Evolutionary conservation across 805 yeast genomes (phyloP).

Genomic region (Metschnikowia proteae): DNA sequence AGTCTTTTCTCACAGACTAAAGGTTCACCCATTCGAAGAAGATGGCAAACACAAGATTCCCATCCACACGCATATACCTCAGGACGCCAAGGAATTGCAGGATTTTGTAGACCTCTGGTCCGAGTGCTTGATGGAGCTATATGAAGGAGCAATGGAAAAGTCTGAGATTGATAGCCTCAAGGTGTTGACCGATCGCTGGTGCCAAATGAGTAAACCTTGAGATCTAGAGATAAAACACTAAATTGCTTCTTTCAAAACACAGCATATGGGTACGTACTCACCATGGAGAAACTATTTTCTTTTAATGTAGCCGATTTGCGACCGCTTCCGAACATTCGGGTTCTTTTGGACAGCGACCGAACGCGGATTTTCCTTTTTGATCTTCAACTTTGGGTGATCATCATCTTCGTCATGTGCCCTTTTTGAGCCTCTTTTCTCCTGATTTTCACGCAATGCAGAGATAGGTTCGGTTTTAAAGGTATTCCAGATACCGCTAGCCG

Average conservation of each 20-base stretch:
- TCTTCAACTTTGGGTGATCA: not conserved
- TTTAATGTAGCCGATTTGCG: slow-evolving; percentile 2
- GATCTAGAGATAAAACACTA: not conserved
- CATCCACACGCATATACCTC: slow-evolving; percentile 16
- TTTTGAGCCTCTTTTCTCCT: not conserved
- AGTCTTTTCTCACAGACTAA: slow-evolving; percentile 52
- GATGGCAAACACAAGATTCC: slow-evolving; percentile 9
- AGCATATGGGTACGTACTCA: not conserved
- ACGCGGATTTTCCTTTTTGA: not conserved
- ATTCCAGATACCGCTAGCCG: not conserved
- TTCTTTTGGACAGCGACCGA: not conserved
- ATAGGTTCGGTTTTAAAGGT: not conserved
- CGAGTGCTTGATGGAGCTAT: slow-evolving; percentile 30
- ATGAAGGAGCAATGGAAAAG: slow-evolving; percentile 6
- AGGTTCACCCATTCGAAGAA: slow-evolving; percentile 18
- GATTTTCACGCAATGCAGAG: not conserved
- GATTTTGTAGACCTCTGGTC: slow-evolving; percentile 54
- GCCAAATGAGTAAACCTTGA: not conserved
- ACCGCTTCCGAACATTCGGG: not conserved
- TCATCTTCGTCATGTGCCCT: slow-evolving; percentile 1
- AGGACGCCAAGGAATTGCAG: slow-evolving; percentile 19
- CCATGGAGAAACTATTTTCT: not conserved
- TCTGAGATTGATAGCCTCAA: slow-evolving; percentile 19
- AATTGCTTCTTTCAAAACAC: not conserved
- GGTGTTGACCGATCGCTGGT: slow-evolving; percentile 17